Evolutionary conservation across 768 basidiomycete species (phyloP), one percentile per base, ranked within the genome.

Genomic region (Tephrocybe sp.): DNA sequence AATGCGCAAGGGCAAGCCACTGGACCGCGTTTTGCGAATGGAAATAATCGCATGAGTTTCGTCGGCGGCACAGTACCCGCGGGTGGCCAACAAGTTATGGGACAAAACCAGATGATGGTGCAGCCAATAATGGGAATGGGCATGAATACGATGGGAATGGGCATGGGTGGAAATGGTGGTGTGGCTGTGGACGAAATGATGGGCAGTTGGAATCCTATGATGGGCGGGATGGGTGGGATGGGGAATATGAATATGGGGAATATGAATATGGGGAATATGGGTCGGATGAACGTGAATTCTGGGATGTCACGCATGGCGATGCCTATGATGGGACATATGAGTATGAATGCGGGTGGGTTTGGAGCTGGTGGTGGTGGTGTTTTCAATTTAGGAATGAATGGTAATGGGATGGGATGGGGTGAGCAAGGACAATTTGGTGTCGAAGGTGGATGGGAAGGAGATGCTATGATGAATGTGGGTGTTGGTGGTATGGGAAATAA

Each of bases 401-500:
- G 65, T 22, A 54, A 52, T 16, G 62, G 61, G 58, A 69, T 59
- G 62, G 69, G 63, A 56, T 74, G 58, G 72, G 65, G 36, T 52
- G 69, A 54, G 53, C 72, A 59, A 47, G 61, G 57, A 3, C 65
- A 66, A 41, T 69, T 64, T 26, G 62, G 52, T 12, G 59, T 69
- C 51, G 67, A 66, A 24, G 62, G 60, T 11, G 63, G 54, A 13
- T 70, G 65, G 66, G 65, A 65, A 16, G 57, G 57, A n/a, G 69
- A 67, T 36, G 54, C 45, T 8, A 65, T 66, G 57, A 71, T 76
- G 64, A 69, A 65, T 1, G 64, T 68, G 44, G 72, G 70, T 34
- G 65, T 71, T 43, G 66, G 70, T 51, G 63, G 60, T n/a, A 64
- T 62, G 60, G 65, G 62, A 42, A 70, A 69, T 9, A 70, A 68